Conservation (phyloP, 148 eudicot genomes). For the Camellia sinensis region DNA sequence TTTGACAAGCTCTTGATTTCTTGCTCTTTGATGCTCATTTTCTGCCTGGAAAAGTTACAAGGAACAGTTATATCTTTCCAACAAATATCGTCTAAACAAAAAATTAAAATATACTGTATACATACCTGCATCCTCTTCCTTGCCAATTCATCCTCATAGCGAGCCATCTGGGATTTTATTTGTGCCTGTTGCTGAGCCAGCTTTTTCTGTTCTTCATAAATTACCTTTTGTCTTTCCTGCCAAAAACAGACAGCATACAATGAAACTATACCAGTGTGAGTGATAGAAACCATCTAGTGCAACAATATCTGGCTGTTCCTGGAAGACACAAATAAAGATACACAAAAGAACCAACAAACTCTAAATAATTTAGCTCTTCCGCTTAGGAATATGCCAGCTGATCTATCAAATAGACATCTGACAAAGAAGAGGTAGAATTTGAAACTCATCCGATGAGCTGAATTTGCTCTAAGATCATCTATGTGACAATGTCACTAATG, state of each 20-base stretch:
- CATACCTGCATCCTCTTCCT: constrained; percentile 82
- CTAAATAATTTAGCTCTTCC: background rate
- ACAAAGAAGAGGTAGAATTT: background rate
- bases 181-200: constrained; percentile 75
- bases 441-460: background rate
- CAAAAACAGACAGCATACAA: constrained; percentile 10
- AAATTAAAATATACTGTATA: background rate
- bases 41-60: constrained; percentile 49
- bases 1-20: constrained; percentile 87
- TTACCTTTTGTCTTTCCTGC: constrained; percentile 84
- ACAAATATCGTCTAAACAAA: background rate
- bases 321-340: background rate
- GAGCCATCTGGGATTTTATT: constrained; percentile 76
- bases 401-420: background rate
- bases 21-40: constrained; percentile 70
- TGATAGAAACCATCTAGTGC: background rate
- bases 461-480: background rate
- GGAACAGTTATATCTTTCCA: background rate
- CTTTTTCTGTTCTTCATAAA: constrained; percentile 85
- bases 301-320: background rate
- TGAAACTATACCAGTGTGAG: background rate
- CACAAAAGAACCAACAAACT: background rate
- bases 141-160: constrained; percentile 82
- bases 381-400: background rate
- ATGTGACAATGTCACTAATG: background rate